Evolutionary conservation across 139 green algal species (phyloP).

Genomic region (Tetratostichococcus sp.): DNA sequence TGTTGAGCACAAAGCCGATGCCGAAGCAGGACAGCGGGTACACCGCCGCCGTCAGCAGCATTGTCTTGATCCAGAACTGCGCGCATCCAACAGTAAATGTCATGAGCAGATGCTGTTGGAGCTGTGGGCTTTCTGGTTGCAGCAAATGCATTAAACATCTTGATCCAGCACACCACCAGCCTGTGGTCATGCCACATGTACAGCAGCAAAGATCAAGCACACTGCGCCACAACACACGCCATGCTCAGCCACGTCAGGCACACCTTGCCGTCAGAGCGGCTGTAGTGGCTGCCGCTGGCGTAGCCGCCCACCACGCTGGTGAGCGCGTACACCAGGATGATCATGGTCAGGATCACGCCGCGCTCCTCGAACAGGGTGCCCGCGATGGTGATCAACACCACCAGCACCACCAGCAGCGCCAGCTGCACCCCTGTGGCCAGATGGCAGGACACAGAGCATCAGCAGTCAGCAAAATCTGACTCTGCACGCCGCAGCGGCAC

Average conservation of each 20-base stretch:
- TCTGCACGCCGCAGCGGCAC: too few relatives aligned
- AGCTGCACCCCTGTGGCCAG: constrained; percentile 64
- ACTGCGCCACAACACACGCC: too few relatives aligned
- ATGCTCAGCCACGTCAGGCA: too few relatives aligned
- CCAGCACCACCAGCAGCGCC: constrained; percentile 66
- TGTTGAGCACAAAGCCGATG: constrained; percentile 92
- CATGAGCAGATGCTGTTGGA: too few relatives aligned
- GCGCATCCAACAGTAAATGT: background rate
- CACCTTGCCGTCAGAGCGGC: constrained; percentile 73
- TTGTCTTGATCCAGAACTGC: constrained; percentile 81
- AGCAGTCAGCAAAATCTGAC: too few relatives aligned
- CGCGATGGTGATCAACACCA: constrained; percentile 91
- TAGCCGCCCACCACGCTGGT: constrained; percentile 77
- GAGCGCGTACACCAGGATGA: constrained; percentile 93
- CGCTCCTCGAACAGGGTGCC: constrained; percentile 65
- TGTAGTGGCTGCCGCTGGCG: constrained; percentile 77
- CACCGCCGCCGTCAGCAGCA: constrained; percentile 80
- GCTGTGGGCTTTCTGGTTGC: too few relatives aligned
- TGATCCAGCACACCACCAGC: too few relatives aligned
- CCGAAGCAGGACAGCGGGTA: constrained; percentile 74
- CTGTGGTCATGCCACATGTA: too few relatives aligned
- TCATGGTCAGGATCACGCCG: constrained; percentile 87
- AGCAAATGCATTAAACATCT: too few relatives aligned
- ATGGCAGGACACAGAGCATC: too few relatives aligned
- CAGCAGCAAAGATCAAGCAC: too few relatives aligned